Evolutionary conservation across 768 basidiomycete genomes (phyloP).

Genomic region (Amanita jacksonii): DNA sequence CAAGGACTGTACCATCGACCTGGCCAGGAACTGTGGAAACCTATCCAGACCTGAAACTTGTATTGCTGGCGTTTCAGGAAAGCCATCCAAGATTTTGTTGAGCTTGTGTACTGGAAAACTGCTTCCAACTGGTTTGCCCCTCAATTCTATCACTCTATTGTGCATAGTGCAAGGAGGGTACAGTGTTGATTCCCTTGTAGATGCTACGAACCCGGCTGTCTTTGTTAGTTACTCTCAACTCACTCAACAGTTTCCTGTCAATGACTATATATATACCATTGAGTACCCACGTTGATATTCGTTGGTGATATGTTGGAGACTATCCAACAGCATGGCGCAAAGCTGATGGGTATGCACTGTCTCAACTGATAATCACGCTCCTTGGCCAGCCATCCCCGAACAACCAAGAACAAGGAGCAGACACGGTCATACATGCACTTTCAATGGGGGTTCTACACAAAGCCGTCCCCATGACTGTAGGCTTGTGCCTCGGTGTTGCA

Average conservation of each 20-base stretch:
- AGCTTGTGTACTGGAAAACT: constrained; percentile 67
- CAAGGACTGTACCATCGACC: constrained; percentile 49
- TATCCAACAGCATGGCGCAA: constrained; percentile 47
- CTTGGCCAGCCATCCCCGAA: constrained; percentile 27
- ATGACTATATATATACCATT: constrained; percentile 24
- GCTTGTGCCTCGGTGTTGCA: constrained; percentile 59
- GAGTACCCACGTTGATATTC: constrained; percentile 14
- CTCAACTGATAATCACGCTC: constrained; percentile 64
- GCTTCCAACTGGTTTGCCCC: constrained; percentile 47
- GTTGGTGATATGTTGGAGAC: constrained; percentile 33
- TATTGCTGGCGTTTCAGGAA: constrained; percentile 63
- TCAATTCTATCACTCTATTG: constrained; percentile 32
- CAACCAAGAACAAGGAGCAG: constrained; percentile 23
- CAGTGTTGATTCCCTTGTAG: constrained; percentile 43
- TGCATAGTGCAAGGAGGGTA: constrained; percentile 9
- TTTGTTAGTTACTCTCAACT: constrained; percentile 44
- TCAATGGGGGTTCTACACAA: constrained; percentile 68
- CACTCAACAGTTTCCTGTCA: constrained; percentile 25
- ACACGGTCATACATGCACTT: constrained; percentile 49
- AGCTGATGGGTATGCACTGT: constrained; percentile 51
- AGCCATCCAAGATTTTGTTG: constrained; percentile 53
- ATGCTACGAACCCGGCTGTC: constrained; percentile 70
- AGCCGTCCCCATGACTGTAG: constrained; percentile 68
- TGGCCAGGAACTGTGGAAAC: constrained; percentile 71
- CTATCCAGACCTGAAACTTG: constrained; percentile 44